Base-by-base conservation (phyloP, 371 early-diverging fungal species). In the Zopfochytrium polystomum region DNA sequence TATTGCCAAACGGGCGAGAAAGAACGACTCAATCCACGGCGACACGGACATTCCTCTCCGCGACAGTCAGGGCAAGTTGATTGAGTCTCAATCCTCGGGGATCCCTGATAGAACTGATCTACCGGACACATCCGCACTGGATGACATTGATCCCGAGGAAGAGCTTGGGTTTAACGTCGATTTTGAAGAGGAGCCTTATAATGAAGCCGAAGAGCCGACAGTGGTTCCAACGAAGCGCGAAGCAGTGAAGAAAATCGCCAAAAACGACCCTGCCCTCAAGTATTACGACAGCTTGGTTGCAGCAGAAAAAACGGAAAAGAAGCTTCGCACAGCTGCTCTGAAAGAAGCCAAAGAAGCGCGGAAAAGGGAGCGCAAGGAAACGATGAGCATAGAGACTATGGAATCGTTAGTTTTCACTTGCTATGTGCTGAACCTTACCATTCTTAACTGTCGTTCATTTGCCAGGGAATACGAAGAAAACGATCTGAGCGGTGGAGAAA, bases 401-500 rank as follows among this genome's bases (percentile, higher is more conserved):
- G 13, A 18, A 22, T 49, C 31, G 23, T 7, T 6, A 11, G 5
- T 47, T 47, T 11, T 32, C 6, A 30, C 45, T 38, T 42, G 42
- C 56, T 2, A 23, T 18, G 9, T 15, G 29, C 29, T n/a, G 45
- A 9, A 13, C n/a, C n/a, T 18, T 53, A 0, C 35, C 25, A 9
- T 26, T 53, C 18, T 11, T 38, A 22, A 18, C 25, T 15, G 7
- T 11, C 23, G 1, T 23, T 34, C 5, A n/a, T 35, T 30, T 26
- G 30, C 6, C 31, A 58, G 58, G 13, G n/a, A 27, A n/a, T 54
- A 56, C 46, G 56, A 60, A 51, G 66, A 72, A 3, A 61, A 68
- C 60, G 67, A 63, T 32, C 22, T 70, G 29, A 32, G n/a, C 31
- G 57, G n/a, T n/a, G 62, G 55, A 30, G n/a, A 31, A 31, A 95